Conservation (phyloP, 2,329 filamentous ascomycete species). For the Colletotrichum gigasporum region DNA sequence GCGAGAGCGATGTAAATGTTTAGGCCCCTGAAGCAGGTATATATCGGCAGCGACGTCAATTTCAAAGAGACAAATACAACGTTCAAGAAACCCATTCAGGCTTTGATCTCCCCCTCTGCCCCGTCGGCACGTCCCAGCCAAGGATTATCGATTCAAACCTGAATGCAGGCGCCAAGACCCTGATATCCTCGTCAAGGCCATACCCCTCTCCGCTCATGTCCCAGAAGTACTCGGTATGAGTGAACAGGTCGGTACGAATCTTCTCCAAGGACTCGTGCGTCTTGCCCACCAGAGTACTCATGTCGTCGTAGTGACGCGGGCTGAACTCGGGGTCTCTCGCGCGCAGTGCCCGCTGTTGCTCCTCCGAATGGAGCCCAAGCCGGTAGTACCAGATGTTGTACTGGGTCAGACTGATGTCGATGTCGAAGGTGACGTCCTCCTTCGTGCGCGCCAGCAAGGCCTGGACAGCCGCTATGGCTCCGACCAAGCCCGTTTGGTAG, state of each 20-base stretch:
- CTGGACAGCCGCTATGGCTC: slow-evolving; percentile 33
- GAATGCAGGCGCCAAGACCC: slow-evolving; percentile 23
- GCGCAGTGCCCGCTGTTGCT: slow-evolving; percentile 25
- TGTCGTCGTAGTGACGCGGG: slow-evolving; percentile 36
- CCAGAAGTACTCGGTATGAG: slow-evolving; percentile 21
- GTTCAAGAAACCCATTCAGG: slow-evolving; percentile 15
- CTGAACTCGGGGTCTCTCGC: slow-evolving; percentile 32
- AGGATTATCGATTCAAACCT: slow-evolving; percentile 13
- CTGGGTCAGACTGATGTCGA: slow-evolving; percentile 38
- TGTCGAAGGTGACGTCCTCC: slow-evolving; percentile 34
- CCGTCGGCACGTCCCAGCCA: slow-evolving; percentile 19
- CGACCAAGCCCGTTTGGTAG: slow-evolving; percentile 36
- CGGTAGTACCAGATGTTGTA: slow-evolving; percentile 39
- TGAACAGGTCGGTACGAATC: slow-evolving; percentile 26
- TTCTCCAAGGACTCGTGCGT: slow-evolving; percentile 10
- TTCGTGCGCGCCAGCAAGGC: slow-evolving; percentile 34
- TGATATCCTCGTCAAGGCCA: slow-evolving; percentile 22
- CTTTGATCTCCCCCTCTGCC: slow-evolving; percentile 22
- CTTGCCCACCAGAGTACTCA: slow-evolving; percentile 27
- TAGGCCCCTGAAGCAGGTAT: no score
- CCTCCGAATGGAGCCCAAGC: slow-evolving; percentile 34
- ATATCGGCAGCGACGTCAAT: no score
- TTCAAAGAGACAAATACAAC: no score
- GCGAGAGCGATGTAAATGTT: no score
- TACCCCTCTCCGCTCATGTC: slow-evolving; percentile 26